Evolutionary conservation across 2,329 filamentous ascomycete genomes (phyloP).

Genomic region (Thermothelomyces thermophilus): DNA sequence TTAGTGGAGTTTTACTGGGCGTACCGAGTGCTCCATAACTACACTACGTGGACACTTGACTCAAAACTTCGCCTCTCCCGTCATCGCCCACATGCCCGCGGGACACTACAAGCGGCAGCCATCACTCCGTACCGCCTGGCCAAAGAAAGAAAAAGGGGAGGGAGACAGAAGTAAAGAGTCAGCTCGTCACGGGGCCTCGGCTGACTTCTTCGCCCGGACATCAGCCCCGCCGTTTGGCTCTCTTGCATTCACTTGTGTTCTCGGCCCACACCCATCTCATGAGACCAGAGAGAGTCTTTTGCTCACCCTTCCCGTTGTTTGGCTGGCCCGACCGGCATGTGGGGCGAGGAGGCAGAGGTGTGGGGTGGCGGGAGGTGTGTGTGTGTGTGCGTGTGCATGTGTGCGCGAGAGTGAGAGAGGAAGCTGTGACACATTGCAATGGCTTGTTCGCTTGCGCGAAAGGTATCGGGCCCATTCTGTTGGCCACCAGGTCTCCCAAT

Average conservation of each 20-base stretch:
- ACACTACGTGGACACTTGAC: background rate
- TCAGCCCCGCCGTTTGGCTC: background rate
- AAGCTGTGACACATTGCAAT: constrained; percentile 39
- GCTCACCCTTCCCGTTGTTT: background rate
- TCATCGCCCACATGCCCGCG: constrained; percentile 1
- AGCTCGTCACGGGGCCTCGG: constrained; percentile 20
- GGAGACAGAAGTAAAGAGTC: too few relatives aligned
- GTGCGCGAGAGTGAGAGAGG: constrained; percentile 15
- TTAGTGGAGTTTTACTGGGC: too few relatives aligned
- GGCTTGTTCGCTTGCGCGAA: constrained; percentile 22
- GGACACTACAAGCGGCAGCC: background rate
- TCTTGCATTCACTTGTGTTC: too few relatives aligned
- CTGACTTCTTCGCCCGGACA: background rate
- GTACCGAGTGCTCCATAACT: too few relatives aligned
- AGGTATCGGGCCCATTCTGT: constrained; percentile 26
- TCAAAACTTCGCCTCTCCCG: constrained; percentile 7
- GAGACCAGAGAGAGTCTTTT: constrained; percentile 7
- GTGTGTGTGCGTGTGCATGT: constrained; percentile 17
- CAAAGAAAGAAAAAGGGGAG: constrained; percentile 15
- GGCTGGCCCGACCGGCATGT: constrained; percentile 10
- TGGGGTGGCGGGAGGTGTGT: constrained; percentile 21
- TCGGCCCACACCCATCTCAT: constrained; percentile 12
- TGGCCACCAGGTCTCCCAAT: constrained; percentile 15
- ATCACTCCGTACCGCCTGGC: too few relatives aligned
- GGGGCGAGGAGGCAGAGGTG: constrained; percentile 13